Conservation (phyloP, 768 basidiomycete genomes). For the Holtermanniella nyarrowii region DNA sequence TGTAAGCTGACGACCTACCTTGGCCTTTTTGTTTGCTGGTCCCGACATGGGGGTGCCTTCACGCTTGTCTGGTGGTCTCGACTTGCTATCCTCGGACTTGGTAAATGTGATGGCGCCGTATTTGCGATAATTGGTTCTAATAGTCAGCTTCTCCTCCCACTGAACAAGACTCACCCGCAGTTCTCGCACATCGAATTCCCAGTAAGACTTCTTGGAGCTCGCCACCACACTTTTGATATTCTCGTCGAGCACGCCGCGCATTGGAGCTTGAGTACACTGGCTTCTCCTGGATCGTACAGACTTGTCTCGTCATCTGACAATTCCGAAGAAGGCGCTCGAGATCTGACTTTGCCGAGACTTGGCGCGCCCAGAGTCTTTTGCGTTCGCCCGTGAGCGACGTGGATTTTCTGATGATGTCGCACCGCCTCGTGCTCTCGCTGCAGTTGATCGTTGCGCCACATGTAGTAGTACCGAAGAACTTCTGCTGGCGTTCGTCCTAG, state of each 20-base stretch:
- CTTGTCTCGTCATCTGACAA: slow-evolving; percentile 66
- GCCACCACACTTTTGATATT: slow-evolving; percentile 77
- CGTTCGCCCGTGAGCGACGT: slow-evolving; percentile 20
- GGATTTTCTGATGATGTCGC: slow-evolving; percentile 24
- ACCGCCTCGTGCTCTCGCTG: slow-evolving; percentile 29
- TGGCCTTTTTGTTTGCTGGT: slow-evolving; percentile 53
- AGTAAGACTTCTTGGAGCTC: slow-evolving; percentile 73
- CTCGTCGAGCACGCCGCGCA: slow-evolving; percentile 80
- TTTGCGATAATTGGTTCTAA: slow-evolving; percentile 68
- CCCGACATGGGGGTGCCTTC: slow-evolving; percentile 55
- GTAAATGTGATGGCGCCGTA: slow-evolving; percentile 62
- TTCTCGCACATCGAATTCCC: slow-evolving; percentile 70
- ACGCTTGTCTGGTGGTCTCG: slow-evolving; percentile 45
- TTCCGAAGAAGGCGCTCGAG: slow-evolving; percentile 2
- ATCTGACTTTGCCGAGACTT: slow-evolving; percentile 21
- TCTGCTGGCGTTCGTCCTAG: slow-evolving; percentile 24
- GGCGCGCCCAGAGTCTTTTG: slow-evolving; percentile 33
- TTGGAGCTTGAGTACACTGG: slow-evolving; percentile 45
- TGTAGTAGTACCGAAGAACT: slow-evolving; percentile 36
- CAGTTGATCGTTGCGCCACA: slow-evolving; percentile 35
- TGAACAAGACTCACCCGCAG: slow-evolving; percentile 50
- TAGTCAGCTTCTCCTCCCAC: not conserved
- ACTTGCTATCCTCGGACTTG: slow-evolving; percentile 41
- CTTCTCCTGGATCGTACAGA: slow-evolving; percentile 50
- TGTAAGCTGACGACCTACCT: slow-evolving; percentile 42